Conservation (phyloP, 352 stramenopile genomes). For the Globisporangium canariense region DNA sequence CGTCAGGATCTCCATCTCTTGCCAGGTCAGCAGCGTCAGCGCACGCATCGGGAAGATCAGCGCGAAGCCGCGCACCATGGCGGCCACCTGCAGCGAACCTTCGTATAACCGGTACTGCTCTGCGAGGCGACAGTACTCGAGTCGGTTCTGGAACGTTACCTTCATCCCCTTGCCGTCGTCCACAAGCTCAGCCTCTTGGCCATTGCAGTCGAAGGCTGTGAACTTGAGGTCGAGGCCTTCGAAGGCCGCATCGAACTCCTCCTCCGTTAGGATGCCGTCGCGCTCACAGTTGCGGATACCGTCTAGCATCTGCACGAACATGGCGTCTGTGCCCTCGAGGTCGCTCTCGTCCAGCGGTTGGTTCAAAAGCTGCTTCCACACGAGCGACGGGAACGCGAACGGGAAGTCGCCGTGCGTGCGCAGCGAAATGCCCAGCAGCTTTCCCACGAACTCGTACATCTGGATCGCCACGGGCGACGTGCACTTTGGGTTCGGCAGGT, state of each 20-base stretch:
- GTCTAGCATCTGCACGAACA: slow-evolving; percentile 89
- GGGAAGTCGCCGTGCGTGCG: slow-evolving; percentile 91
- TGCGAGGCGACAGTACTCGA: slow-evolving; percentile 80
- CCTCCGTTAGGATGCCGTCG: slow-evolving; percentile 75
- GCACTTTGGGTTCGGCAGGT: slow-evolving; percentile 86
- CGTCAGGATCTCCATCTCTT: slow-evolving; percentile 90
- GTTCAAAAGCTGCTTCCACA: slow-evolving; percentile 92
- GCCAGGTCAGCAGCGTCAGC: slow-evolving; percentile 86
- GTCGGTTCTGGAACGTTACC: slow-evolving; percentile 84
- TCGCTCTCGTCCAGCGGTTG: slow-evolving; percentile 78
- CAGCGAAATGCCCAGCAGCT: slow-evolving; percentile 92
- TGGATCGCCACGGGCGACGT: slow-evolving; percentile 84
- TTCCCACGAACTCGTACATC: slow-evolving; percentile 94
- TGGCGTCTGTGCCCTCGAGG: slow-evolving; percentile 86
- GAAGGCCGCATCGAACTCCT: slow-evolving; percentile 78
- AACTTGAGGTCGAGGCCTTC: slow-evolving; percentile 75
- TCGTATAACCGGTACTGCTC: slow-evolving; percentile 83
- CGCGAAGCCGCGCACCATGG: slow-evolving; percentile 81
- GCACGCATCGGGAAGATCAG: slow-evolving; percentile 82
- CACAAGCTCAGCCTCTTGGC: slow-evolving; percentile 79
- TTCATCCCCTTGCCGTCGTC: slow-evolving; percentile 55
- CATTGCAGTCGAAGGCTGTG: slow-evolving; percentile 81
- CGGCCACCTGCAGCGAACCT: slow-evolving; percentile 57
- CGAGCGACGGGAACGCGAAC: slow-evolving; percentile 89
- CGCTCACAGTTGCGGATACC: slow-evolving; percentile 81